Evolutionary conservation across 768 basidiomycete genomes (phyloP), one percentile per base, ranked within the genome.

Genomic region (Termitomyces sp.): DNA sequence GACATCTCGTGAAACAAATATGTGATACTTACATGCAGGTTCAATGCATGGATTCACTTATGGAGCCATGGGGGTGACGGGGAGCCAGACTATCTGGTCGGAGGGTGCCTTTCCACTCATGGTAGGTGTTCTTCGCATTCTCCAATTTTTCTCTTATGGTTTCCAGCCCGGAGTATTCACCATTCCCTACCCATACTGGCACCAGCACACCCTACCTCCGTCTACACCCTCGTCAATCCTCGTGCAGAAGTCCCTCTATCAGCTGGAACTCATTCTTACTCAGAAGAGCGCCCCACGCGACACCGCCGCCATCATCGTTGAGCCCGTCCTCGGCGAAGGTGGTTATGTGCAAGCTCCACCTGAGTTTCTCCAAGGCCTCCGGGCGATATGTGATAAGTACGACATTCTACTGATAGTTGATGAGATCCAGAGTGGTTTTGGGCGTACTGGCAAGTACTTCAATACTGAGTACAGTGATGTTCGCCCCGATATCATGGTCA

Each of bases 271-370:
- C 13, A 66, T 96, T 12, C 71, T 82, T 0, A 59, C 70, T 1
- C 95, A 98, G 68, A 91, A 94, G 68, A 87, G 86, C 7, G 78
- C 86, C 1, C 90, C 94, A 0, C 69, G 72, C 5, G 95, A 98
- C 67, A 95, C 94, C 0, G 93, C 95, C 2, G 94, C 94, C n/a
- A 87, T 98, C 64, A 72, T 98, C 59, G 71, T 98, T 39, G 96
- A 98, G 76, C 91, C 96, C 40, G 88, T 98, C 1, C 77, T 98
- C 29, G 95, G 94, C 23, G 96, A 98, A 70, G 96, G 96, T 35
- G 96, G 96, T 1, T 98, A 98, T 69, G 90, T 97, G 16, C 86
- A 91, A 25, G 91, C 94, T 0, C 91, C 94, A 0, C 65, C 82
- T 1, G 81, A 82, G 20, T 98, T 90, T 75, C 69, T 98, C 56